Evolutionary conservation across 176 grass and related monocot genomes (phyloP).

Genomic region (Rhynchospora tenuis): DNA sequence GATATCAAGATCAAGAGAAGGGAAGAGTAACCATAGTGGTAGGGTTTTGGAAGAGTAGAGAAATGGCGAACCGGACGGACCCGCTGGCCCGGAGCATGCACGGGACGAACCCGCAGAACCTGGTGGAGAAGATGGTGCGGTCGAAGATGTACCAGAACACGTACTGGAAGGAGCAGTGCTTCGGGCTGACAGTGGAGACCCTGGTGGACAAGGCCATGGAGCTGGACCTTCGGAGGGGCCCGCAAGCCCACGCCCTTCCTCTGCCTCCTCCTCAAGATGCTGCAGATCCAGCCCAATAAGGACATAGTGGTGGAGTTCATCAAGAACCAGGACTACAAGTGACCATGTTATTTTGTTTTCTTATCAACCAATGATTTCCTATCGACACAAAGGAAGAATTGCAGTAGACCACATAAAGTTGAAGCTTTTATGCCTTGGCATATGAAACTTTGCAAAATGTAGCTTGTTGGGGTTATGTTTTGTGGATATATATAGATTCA

Average conservation of each 20-base stretch:
- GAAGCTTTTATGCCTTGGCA: not conserved
- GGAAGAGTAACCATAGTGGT: too few species aligned
- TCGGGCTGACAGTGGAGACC: constrained; percentile 89
- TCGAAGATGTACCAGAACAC: constrained; percentile 92
- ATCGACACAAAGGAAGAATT: not conserved
- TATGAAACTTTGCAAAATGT: not conserved
- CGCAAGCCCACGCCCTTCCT: constrained; percentile 77
- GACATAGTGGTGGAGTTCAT: constrained; percentile 99
- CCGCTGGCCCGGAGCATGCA: constrained; percentile 75
- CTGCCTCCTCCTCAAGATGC: constrained; percentile 97
- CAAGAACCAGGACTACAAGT: constrained; percentile 99
- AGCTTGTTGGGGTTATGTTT: not conserved
- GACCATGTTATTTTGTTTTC: not conserved
- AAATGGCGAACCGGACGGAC: constrained; percentile 94
- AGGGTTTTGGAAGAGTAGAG: not conserved
- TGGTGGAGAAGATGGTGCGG: constrained; percentile 96
- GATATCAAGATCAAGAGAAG: too few species aligned
- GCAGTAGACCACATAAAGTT: not conserved
- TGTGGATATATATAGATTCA: not conserved
- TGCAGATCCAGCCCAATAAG: constrained; percentile 98
- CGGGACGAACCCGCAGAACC: constrained; percentile 92
- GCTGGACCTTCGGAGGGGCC: constrained; percentile 74
- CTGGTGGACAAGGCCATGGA: constrained; percentile 99
- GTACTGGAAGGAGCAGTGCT: constrained; percentile 99
- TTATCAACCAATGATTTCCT: not conserved